phyloP scores from a whole-genome alignment of 2,329 filamentous ascomycete genomes.

The Helotiales sp. region DNA sequence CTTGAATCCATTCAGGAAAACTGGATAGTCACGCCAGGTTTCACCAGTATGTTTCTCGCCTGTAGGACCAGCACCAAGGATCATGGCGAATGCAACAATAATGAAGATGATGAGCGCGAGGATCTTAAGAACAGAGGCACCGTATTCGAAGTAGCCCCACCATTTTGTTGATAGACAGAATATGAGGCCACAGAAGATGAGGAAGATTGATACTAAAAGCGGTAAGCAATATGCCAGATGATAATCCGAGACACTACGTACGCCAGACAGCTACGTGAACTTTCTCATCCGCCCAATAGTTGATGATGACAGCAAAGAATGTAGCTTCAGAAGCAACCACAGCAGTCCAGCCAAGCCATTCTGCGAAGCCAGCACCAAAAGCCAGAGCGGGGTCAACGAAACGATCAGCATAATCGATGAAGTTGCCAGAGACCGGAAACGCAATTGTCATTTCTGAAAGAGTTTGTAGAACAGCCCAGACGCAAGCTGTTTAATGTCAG shows the following conservation, averaged over 20 bases:
- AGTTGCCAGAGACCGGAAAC: conserved; percentile 39
- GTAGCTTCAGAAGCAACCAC: conserved; percentile 30
- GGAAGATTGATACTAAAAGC: conserved; percentile 12
- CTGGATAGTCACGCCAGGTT: conserved; percentile 35
- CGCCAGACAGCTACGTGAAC: conserved; percentile 20
- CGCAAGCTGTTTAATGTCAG: conserved; percentile 35
- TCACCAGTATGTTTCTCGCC: conserved; percentile 35
- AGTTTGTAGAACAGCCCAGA: conserved; percentile 46
- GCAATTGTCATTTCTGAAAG: conserved; percentile 42
- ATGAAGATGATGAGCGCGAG: conserved; percentile 39
- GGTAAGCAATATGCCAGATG: background rate
- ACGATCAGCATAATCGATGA: conserved; percentile 19
- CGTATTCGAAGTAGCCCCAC: conserved; percentile 41
- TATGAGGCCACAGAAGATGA: conserved; percentile 18
- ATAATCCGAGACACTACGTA: conserved; percentile 3
- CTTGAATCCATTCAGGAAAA: conserved; percentile 39
- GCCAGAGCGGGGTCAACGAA: conserved; percentile 18
- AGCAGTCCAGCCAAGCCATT: conserved; percentile 33
- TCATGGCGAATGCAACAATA: conserved; percentile 38
- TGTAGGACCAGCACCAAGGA: conserved; percentile 41
- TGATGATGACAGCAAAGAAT: conserved; percentile 28
- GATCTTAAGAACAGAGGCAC: conserved; percentile 39
- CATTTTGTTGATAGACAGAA: conserved; percentile 22
- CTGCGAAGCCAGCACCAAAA: conserved; percentile 35
- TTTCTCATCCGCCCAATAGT: conserved; percentile 24